Evolutionary conservation across 768 basidiomycete species (phyloP).

Genomic region (Mycena albidolilacea): DNA sequence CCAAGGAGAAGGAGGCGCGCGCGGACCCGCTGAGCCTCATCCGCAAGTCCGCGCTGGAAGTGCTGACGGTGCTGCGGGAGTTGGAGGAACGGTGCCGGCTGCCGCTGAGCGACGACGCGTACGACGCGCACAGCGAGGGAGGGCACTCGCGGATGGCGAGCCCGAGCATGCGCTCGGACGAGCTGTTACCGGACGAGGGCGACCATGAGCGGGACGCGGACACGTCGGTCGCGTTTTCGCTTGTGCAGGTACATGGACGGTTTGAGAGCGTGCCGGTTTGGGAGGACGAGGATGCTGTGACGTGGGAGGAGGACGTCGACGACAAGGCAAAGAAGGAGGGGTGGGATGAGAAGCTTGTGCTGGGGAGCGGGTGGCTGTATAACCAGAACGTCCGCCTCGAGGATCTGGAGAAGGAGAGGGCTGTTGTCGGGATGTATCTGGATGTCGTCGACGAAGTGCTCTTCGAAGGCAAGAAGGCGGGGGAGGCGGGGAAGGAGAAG

Average conservation of each 20-base stretch:
- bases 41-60: slow-evolving; percentile 85
- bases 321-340: slow-evolving; percentile 74
- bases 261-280: slow-evolving; percentile 81
- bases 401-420: slow-evolving; percentile 71
- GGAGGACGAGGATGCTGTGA: slow-evolving; percentile 75
- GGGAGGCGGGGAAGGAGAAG: slow-evolving; percentile 55
- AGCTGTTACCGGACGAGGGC: slow-evolving; percentile 59
- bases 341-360: slow-evolving; percentile 87
- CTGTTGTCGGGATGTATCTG: slow-evolving; percentile 72
- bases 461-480: slow-evolving; percentile 72
- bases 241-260: slow-evolving; percentile 78
- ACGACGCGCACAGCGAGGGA: slow-evolving; percentile 83
- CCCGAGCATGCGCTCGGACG: slow-evolving; percentile 51
- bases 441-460: slow-evolving; percentile 86
- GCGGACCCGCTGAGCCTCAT: slow-evolving; percentile 79
- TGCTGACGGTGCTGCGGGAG: slow-evolving; percentile 82
- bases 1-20: slow-evolving; percentile 43
- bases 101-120: slow-evolving; percentile 85
- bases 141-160: slow-evolving; percentile 62
- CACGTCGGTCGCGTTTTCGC: slow-evolving; percentile 75
- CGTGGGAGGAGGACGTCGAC: slow-evolving; percentile 55
- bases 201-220: slow-evolving; percentile 66
- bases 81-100: slow-evolving; percentile 86
- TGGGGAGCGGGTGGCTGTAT: slow-evolving; percentile 90
- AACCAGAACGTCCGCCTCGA: slow-evolving; percentile 71